phyloP scores from a whole-genome alignment of 129 eudicot genomes.

The Centaurea solstitialis region DNA sequence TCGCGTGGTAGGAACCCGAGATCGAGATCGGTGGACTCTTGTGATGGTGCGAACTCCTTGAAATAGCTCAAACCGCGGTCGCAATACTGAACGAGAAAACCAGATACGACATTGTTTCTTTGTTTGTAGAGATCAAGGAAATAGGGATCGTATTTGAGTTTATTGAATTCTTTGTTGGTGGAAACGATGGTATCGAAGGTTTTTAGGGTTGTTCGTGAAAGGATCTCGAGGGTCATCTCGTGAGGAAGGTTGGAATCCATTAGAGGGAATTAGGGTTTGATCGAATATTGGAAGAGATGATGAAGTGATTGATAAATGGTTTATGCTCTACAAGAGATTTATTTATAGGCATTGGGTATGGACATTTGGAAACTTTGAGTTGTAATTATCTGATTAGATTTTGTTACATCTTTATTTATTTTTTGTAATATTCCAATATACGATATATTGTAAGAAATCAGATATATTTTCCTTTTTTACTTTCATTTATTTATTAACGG shows the following conservation, averaged over 20 bases:
- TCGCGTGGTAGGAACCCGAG: too few relatives aligned
- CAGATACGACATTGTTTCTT: conserved; percentile 4
- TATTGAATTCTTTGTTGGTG: background rate
- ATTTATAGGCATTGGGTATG: too few relatives aligned
- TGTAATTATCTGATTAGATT: too few relatives aligned
- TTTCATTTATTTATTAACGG: too few relatives aligned
- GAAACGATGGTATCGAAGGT: conserved; percentile 13
- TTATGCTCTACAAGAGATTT: too few relatives aligned
- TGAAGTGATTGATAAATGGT: too few relatives aligned
- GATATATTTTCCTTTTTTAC: too few relatives aligned
- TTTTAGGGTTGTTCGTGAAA: conserved; percentile 8
- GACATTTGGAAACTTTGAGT: too few relatives aligned
- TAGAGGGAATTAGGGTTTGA: background rate
- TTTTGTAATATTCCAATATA: too few relatives aligned
- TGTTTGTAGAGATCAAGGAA: conserved; percentile 3
- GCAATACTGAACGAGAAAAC: conserved; percentile 14
- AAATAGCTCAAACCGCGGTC: background rate
- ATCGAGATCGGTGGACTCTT: too few relatives aligned
- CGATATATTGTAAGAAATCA: too few relatives aligned
- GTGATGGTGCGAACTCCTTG: background rate
- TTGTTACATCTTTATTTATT: too few relatives aligned
- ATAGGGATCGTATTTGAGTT: background rate
- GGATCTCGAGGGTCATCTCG: conserved; percentile 11
- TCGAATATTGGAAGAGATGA: background rate
- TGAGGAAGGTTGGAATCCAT: conserved; percentile 13